Evolutionary conservation across 75 land plant genomes (phyloP), one percentile per base, ranked within the genome.

Genomic region (Pseudotsuga menziesii): DNA sequence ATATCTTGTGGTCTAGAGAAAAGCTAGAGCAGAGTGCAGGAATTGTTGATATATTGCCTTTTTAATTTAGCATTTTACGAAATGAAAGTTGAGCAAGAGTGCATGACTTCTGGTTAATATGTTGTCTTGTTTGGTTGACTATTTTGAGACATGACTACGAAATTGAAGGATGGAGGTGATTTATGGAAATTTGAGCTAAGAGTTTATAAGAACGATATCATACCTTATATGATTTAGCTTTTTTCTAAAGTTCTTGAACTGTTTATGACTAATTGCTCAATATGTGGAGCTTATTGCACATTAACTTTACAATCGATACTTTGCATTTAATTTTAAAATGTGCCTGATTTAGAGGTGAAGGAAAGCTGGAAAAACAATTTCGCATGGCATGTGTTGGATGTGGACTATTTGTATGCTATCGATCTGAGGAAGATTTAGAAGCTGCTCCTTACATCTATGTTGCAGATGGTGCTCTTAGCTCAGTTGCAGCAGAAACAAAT

Each of bases 401-500:
- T 85, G 99, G 85, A 44, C 89, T 97, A 52, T 89, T 97, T 79
- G 99, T 97, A n/a, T 93, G 99, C 78, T 97, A 97, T 80, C 89
- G 96, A 14, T 72, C 94, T 35, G 99, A 91, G 77, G 99, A 95
- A 82, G 94, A 89, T 76, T 66, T 97, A 79, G 96, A 95, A 80
- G 61, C 59, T 76, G 89, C 98, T 35, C 76, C 95, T 26, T 90
- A 86, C 84, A 85, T 97, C 14, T 97, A 95, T 81, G 88, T 97
- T 78, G 89, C 91, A 74, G 99, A 97, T 82, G 99, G 99, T 85
- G 98, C 98, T 73, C 88, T 97, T 23, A 95, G 96, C 89, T 92
- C 99, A 76, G 89, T 97, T 76, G 98, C 94, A 73, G 98, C 99
- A 63, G 99, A 97, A 80, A 97, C 98, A 22, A 97, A 97, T 73